These are phyloP conservation scores for Citrus trifoliata DNA, from an alignment of 345 rosid genomes.

Conservation along the genomic window DNA sequence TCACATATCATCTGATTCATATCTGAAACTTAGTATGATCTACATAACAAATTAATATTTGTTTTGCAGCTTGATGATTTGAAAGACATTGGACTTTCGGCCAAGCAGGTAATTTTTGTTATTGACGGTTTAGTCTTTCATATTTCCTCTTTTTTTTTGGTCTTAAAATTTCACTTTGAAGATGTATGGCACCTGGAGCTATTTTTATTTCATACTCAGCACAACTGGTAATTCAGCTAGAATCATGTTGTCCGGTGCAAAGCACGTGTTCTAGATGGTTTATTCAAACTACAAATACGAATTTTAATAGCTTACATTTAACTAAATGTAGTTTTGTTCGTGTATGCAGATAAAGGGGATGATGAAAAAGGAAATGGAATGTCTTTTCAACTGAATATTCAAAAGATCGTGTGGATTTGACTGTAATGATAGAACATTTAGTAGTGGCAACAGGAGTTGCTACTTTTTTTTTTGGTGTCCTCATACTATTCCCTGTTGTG, in stretches of 20 bases:
- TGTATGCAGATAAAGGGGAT: slow-evolving; percentile 33
- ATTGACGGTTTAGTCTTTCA: neutral
- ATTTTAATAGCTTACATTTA: neutral
- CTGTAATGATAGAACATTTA: neutral
- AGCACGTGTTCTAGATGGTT: neutral
- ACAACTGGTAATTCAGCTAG: neutral
- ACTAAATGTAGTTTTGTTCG: neutral
- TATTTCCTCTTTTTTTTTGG: neutral
- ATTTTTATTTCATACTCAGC: neutral
- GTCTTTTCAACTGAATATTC: slow-evolving; percentile 19
- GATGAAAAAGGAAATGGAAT: slow-evolving; percentile 31
- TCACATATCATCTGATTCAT: neutral
- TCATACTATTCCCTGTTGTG: neutral
- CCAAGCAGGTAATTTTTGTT: slow-evolving; percentile 54
- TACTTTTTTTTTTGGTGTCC: neutral
- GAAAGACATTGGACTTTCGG: slow-evolving; percentile 67
- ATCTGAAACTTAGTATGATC: neutral
- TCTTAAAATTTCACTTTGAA: neutral
- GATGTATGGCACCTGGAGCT: too few species aligned
- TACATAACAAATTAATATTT: neutral
- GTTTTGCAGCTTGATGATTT: slow-evolving; percentile 59
- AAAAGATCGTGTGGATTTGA: neutral
- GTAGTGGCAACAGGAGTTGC: slow-evolving; percentile 13
- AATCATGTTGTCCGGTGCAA: neutral
- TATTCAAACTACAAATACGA: neutral